Evolutionary conservation across 495 filamentous ascomycete species (phyloP).

Genomic region (Podospora sp.): DNA sequence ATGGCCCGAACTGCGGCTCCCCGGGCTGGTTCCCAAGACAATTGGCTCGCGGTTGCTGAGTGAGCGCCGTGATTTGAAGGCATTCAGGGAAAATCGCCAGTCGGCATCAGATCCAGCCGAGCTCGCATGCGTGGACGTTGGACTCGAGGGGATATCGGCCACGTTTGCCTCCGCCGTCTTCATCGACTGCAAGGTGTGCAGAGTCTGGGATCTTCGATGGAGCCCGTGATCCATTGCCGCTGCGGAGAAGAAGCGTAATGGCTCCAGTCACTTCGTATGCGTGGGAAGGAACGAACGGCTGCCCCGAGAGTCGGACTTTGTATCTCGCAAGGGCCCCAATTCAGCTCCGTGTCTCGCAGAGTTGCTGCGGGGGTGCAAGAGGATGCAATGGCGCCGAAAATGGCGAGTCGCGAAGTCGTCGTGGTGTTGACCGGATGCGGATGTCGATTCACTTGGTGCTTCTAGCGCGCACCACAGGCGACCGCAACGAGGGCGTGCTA

Average conservation of each 20-base stretch:
- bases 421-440: background rate
- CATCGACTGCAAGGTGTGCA: conserved; percentile 11
- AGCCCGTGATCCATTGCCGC: conserved; percentile 21
- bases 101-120: conserved; percentile 32
- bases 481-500: background rate
- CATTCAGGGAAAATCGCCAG: conserved; percentile 35
- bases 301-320: background rate
- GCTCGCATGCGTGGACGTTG: conserved; percentile 23
- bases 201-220: conserved; percentile 6
- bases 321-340: background rate
- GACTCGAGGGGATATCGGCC: conserved; percentile 19
- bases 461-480: background rate
- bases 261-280: background rate
- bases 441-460: background rate
- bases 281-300: background rate
- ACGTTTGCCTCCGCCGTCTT: conserved; percentile 23
- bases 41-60: conserved; percentile 26
- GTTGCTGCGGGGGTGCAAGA: background rate
- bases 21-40: conserved; percentile 11
- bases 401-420: background rate
- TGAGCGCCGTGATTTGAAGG: conserved; percentile 30
- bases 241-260: background rate
- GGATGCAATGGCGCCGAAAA: background rate
- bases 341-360: background rate
- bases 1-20: conserved; percentile 19